Evolutionary conservation across 495 filamentous ascomycete genomes (phyloP).

Genomic region (Diplogelasinospora grovesii): DNA sequence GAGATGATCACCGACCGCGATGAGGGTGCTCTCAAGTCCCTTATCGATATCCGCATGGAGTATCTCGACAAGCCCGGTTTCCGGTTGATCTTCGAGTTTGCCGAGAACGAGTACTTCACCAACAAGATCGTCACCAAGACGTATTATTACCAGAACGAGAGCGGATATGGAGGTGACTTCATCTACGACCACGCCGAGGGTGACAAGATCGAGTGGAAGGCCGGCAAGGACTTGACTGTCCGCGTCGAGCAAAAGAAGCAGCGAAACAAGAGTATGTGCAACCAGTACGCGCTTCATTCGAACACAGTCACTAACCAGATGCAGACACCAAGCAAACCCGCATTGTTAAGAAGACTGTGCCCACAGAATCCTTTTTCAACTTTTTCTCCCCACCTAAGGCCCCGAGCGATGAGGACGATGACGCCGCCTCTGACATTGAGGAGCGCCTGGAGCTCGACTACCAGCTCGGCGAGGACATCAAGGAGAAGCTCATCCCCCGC

Average conservation of each 20-base stretch:
- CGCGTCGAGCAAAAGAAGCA: conserved; percentile 98
- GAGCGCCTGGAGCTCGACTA: conserved; percentile 98
- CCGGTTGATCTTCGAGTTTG: conserved; percentile 94
- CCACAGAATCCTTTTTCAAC: conserved; percentile 99
- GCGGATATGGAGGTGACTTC: conserved; percentile 95
- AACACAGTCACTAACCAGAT: conserved; percentile 22
- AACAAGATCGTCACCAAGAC: conserved; percentile 98
- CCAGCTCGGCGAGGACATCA: conserved; percentile 98
- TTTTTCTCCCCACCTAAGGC: conserved; percentile 96
- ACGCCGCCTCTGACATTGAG: conserved; percentile 83
- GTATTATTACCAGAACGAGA: conserved; percentile 99
- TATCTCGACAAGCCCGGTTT: conserved; percentile 98
- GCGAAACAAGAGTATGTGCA: conserved; percentile 88
- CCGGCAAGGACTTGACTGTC: conserved; percentile 85
- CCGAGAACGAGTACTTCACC: conserved; percentile 89
- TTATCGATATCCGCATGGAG: conserved; percentile 97
- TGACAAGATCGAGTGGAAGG: conserved; percentile 96
- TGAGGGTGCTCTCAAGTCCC: conserved; percentile 80
- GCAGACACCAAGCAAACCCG: conserved; percentile 97
- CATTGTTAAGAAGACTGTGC: conserved; percentile 97
- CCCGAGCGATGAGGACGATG: conserved; percentile 65
- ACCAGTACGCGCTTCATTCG: neutral
- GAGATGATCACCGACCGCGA: conserved; percentile 98
- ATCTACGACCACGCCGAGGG: conserved; percentile 99
- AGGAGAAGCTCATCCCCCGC: conserved; percentile 98